Conservation (phyloP, 1,139 yeast species). For the Saccharomycopsis hybrid region DNA sequence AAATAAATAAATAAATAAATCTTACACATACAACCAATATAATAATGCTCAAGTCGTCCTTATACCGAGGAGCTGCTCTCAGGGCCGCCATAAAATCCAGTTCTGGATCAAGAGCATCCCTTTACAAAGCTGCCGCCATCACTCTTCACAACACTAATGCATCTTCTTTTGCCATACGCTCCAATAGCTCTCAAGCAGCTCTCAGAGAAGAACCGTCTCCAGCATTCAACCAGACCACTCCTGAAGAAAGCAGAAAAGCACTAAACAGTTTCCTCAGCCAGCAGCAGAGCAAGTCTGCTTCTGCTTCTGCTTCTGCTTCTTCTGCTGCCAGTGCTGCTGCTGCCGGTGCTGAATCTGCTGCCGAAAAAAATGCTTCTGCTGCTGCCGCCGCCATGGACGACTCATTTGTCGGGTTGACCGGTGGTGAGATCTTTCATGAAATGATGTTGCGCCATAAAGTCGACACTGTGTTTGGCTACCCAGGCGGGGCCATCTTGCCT, state of each 20-base stretch:
- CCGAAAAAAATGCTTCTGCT: background rate
- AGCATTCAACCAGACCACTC: slow-evolving; percentile 26
- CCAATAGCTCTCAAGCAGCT: background rate
- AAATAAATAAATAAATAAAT: too few relatives aligned
- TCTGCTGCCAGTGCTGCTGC: too few relatives aligned
- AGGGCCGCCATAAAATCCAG: too few relatives aligned
- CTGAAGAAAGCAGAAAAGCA: background rate
- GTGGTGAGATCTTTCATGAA: slow-evolving; percentile 97
- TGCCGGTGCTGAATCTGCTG: too few relatives aligned
- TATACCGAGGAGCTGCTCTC: too few relatives aligned
- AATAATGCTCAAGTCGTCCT: too few relatives aligned
- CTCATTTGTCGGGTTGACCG: slow-evolving; percentile 88
- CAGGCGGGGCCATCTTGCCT: slow-evolving; percentile 98
- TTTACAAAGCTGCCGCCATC: too few relatives aligned
- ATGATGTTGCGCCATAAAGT: slow-evolving; percentile 97
- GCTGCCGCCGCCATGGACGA: slow-evolving; percentile 49
- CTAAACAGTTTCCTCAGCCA: background rate
- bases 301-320: too few relatives aligned
- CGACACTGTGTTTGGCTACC: slow-evolving; percentile 90
- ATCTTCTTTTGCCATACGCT: too few relatives aligned
- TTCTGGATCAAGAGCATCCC: too few relatives aligned
- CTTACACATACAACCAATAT: too few relatives aligned
- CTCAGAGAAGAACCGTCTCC: slow-evolving; percentile 15
- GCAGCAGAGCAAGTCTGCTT: background rate
- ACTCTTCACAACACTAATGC: too few relatives aligned